A percentile compares a stretch with the other conserved stretches of the same genome.
Conservation (phyloP, 1,284 basidiomycete species). For the Leccinum subspadiceum region DNA sequence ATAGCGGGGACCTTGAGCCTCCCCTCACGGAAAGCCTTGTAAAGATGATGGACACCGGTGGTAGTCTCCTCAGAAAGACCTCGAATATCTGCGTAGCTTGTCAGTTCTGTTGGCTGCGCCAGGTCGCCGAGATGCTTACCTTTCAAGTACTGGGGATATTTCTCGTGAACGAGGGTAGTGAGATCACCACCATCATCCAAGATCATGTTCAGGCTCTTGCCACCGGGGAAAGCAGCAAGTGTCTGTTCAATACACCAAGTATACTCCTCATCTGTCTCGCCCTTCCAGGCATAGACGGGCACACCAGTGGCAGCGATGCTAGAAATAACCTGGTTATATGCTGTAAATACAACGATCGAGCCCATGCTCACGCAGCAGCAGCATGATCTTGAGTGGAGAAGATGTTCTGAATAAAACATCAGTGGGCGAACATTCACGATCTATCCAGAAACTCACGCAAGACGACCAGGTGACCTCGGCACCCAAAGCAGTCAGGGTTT, state of each 20-base stretch:
- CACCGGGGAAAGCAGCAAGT: constrained; percentile 75
- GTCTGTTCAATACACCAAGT: constrained; percentile 98
- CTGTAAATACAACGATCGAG: not conserved
- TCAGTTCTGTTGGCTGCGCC: constrained; percentile 5
- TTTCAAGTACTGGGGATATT: constrained; percentile 86
- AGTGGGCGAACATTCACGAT: constrained; percentile 4
- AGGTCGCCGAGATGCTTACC: constrained; percentile 41
- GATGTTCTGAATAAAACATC: constrained; percentile 74
- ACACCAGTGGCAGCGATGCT: constrained; percentile 97
- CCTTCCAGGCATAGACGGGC: constrained; percentile 99
- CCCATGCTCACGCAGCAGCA: constrained; percentile 80
- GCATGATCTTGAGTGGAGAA: constrained; percentile 99
- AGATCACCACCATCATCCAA: constrained; percentile 99
- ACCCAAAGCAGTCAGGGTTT: constrained; percentile 92
- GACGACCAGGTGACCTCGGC: constrained; percentile 99
- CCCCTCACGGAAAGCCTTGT: constrained; percentile 96
- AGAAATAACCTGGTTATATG: constrained; percentile 9
- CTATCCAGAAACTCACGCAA: constrained; percentile 59
- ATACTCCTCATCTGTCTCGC: constrained; percentile 99
- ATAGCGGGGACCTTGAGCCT: constrained; percentile 97
- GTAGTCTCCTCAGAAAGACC: constrained; percentile 99
- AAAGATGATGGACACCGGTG: constrained; percentile 99
- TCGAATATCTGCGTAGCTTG: constrained; percentile 59
- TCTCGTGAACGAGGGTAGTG: constrained; percentile 93
- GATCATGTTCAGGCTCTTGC: constrained; percentile 96